A percentile compares a stretch with the other conserved stretches of the same genome.
Evolutionary conservation across 2,329 filamentous ascomycete species (phyloP).

Genomic region (Hirsutella rhossiliensis): DNA sequence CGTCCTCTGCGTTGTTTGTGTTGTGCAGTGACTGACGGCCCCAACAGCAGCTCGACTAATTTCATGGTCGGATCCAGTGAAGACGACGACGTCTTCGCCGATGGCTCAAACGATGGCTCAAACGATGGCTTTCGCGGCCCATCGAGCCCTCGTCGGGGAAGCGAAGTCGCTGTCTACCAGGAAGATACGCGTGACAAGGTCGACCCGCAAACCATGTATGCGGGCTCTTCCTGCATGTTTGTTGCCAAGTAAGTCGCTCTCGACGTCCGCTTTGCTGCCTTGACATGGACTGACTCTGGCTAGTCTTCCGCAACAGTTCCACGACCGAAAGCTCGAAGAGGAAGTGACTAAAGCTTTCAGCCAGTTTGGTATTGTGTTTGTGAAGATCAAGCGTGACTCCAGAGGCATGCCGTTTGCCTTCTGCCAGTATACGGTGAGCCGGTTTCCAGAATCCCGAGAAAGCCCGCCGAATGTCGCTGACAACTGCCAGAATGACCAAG

Average conservation of each 20-base stretch:
- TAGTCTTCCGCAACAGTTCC: constrained; percentile 38
- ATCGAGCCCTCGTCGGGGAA: neutral
- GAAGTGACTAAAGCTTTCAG: constrained; percentile 41
- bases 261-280: neutral
- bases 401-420: constrained; percentile 52
- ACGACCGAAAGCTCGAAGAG: constrained; percentile 37
- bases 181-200: constrained; percentile 9
- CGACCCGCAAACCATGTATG: constrained; percentile 40
- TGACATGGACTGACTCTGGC: constrained; percentile 4
- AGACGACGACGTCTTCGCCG: constrained; percentile 9
- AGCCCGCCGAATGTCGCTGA: neutral
- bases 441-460: too few species aligned
- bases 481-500: constrained; percentile 26
- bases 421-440: constrained; percentile 47
- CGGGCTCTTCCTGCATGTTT: constrained; percentile 47
- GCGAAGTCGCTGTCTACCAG: constrained; percentile 2
- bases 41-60: constrained; percentile 2
- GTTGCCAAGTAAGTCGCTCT: constrained; percentile 48
- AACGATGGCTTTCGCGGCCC: neutral
- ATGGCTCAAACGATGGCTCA: neutral
- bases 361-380: constrained; percentile 42
- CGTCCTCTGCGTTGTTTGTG: neutral
- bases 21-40: neutral
- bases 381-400: constrained; percentile 50
- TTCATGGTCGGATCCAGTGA: constrained; percentile 8